phyloP scores from a whole-genome alignment of 371 early-diverging fungal genomes.

The Chytridiales sp. region DNA sequence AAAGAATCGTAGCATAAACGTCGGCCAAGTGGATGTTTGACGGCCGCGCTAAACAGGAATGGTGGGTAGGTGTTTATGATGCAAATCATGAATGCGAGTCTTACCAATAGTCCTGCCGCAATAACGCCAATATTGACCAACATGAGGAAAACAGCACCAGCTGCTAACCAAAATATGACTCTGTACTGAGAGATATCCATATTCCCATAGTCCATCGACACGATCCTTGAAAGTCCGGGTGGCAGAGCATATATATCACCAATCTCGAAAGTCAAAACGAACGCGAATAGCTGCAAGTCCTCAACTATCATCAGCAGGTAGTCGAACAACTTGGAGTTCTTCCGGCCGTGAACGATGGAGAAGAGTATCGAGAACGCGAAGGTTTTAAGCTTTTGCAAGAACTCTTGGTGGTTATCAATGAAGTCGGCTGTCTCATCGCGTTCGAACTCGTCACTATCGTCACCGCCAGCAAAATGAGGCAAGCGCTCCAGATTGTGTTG shows the following conservation, averaged over 20 bases:
- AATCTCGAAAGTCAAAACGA: constrained; percentile 7
- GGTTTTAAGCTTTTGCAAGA: not conserved
- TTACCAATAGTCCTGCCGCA: constrained; percentile 8
- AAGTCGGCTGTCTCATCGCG: too few relatives aligned
- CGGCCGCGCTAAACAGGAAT: constrained; percentile 2
- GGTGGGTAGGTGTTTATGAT: too few relatives aligned
- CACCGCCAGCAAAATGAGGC: too few relatives aligned
- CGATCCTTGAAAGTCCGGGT: too few relatives aligned
- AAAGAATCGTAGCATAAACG: constrained; percentile 10
- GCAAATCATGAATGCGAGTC: too few relatives aligned
- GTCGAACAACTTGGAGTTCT: constrained; percentile 5
- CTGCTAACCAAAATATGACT: not conserved
- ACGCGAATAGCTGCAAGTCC: constrained; percentile 19
- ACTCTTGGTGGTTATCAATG: not conserved
- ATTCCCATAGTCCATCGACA: too few relatives aligned
- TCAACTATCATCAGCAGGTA: constrained; percentile 11
- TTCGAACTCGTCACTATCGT: too few relatives aligned
- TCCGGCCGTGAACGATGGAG: constrained; percentile 21
- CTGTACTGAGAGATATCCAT: too few relatives aligned
- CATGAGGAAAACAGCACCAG: constrained; percentile 11
- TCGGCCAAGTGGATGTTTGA: constrained; percentile 19
- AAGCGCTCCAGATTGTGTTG: too few relatives aligned
- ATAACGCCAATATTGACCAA: constrained; percentile 14
- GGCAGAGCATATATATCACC: constrained; percentile 5
- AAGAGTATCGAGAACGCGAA: constrained; percentile 16